These are phyloP conservation scores for Ceratocystis colombiana DNA, from an alignment of 2,329 filamentous ascomycete genomes.

Conservation along the genomic window DNA sequence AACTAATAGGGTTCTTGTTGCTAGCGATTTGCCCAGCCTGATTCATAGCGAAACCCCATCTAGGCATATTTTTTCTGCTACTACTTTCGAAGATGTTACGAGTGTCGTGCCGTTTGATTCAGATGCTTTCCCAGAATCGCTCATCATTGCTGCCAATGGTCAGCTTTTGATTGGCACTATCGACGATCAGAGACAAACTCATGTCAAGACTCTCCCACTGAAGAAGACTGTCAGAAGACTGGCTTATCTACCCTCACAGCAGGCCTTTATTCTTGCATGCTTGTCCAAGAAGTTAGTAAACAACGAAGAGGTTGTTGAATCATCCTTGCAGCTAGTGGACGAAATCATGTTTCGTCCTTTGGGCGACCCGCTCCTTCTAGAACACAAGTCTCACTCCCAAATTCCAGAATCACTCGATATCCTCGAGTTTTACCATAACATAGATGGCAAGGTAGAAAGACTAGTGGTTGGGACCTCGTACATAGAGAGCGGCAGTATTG, in stretches of 20 bases:
- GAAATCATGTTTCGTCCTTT: conserved; percentile 77
- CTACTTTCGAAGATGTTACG: conserved; percentile 77
- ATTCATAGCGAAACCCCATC: conserved; percentile 60
- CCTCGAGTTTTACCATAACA: conserved; percentile 54
- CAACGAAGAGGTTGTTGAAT: conserved; percentile 65
- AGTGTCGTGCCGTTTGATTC: conserved; percentile 75
- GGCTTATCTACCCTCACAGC: conserved; percentile 69
- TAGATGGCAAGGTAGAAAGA: conserved; percentile 54
- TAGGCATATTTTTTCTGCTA: conserved; percentile 85
- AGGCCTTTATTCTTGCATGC: conserved; percentile 77
- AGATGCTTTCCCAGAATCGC: conserved; percentile 66
- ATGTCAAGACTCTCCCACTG: conserved; percentile 70
- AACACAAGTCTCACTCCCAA: conserved; percentile 45
- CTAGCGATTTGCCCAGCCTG: conserved; percentile 84
- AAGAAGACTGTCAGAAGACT: conserved; percentile 76
- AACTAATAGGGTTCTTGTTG: conserved; percentile 66
- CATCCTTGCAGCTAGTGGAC: conserved; percentile 80
- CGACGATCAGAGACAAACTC: conserved; percentile 76
- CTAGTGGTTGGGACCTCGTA: conserved; percentile 73
- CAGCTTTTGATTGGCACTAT: conserved; percentile 72
- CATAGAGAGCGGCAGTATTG: conserved; percentile 37
- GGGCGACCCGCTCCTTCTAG: conserved; percentile 55
- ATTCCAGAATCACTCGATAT: conserved; percentile 77
- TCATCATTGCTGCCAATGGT: conserved; percentile 67
- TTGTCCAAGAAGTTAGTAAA: conserved; percentile 62